Percentiles rank a stretch among this genome's conserved stretches.
These are phyloP conservation scores for Metschnikowia baotianmanensis DNA, from an alignment of 805 yeast species.

Conservation along the genomic window DNA sequence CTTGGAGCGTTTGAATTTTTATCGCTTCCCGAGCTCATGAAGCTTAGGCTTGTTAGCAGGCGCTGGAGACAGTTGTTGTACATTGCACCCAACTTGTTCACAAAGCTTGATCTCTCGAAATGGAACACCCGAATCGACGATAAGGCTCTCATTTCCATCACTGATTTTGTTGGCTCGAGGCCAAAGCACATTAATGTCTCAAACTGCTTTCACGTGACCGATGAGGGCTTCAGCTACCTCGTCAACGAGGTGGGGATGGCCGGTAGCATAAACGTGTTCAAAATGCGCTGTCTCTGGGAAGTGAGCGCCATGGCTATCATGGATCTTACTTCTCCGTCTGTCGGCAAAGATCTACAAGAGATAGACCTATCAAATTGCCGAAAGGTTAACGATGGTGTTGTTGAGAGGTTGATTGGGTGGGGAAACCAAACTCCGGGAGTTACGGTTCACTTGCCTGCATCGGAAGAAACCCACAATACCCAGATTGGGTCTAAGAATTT, in stretches of 20 bases:
- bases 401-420: conserved; percentile 68
- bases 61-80: conserved; percentile 68
- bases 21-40: conserved; percentile 60
- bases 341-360: conserved; percentile 56
- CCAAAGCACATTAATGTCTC: conserved; percentile 62
- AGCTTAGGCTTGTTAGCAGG: conserved; percentile 53
- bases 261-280: conserved; percentile 53
- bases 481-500: conserved; percentile 59
- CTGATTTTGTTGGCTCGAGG: conserved; percentile 68
- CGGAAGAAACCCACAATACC: conserved; percentile 16
- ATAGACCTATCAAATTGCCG: conserved; percentile 72
- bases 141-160: conserved; percentile 52
- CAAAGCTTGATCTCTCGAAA: conserved; percentile 52
- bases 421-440: conserved; percentile 4
- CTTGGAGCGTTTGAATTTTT: conserved; percentile 52
- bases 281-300: conserved; percentile 74
- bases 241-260: conserved; percentile 68
- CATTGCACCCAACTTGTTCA: conserved; percentile 53
- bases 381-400: conserved; percentile 67
- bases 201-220: conserved; percentile 75
- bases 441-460: conserved; percentile 9
- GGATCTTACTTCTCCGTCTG: conserved; percentile 67
- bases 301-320: conserved; percentile 77
- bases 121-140: conserved; percentile 65
- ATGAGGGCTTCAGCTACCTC: conserved; percentile 68